A percentile compares a stretch with the other conserved stretches of the same genome.
Evolutionary conservation across 768 basidiomycete genomes (phyloP).

Genomic region (Mycena polygramma): DNA sequence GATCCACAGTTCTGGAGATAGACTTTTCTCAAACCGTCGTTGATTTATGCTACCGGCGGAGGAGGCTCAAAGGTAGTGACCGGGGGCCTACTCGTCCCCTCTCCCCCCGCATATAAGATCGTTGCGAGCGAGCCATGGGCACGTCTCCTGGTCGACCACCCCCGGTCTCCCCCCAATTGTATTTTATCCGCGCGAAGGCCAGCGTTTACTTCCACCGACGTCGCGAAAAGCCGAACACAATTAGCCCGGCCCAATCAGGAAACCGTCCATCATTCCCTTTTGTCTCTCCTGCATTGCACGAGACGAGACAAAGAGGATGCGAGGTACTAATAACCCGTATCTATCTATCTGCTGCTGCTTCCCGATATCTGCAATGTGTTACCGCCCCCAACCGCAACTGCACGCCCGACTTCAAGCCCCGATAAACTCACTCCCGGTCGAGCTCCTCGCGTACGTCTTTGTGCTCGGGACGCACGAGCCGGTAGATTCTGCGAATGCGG

Average conservation of each 20-base stretch:
- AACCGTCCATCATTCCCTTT: slow-evolving; percentile 39
- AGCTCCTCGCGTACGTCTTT: slow-evolving; percentile 71
- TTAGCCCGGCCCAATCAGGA: slow-evolving; percentile 25
- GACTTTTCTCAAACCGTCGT: too few species aligned
- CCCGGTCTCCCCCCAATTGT: slow-evolving; percentile 27
- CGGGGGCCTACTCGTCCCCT: too few species aligned
- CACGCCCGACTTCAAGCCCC: slow-evolving; percentile 34
- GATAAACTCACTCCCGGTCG: slow-evolving; percentile 63
- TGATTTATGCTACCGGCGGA: too few species aligned
- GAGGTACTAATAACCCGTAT: slow-evolving; percentile 45
- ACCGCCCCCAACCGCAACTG: neutral
- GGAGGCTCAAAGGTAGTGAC: too few species aligned
- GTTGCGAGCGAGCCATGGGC: neutral
- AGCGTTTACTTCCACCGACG: neutral
- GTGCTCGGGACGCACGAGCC: slow-evolving; percentile 56
- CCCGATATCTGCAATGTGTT: slow-evolving; percentile 7
- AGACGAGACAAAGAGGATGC: slow-evolving; percentile 48
- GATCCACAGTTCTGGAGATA: too few species aligned
- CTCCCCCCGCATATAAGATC: neutral
- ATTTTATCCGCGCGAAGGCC: neutral
- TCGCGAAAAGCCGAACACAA: slow-evolving; percentile 20
- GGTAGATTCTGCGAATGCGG: slow-evolving; percentile 37
- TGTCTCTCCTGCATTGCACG: slow-evolving; percentile 31
- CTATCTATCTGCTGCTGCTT: neutral
- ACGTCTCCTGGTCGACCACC: slow-evolving; percentile 10